Evolutionary conservation across 345 rosid species (phyloP), one percentile per base, ranked within the genome.

Genomic region (Melastoma malabathricum): DNA sequence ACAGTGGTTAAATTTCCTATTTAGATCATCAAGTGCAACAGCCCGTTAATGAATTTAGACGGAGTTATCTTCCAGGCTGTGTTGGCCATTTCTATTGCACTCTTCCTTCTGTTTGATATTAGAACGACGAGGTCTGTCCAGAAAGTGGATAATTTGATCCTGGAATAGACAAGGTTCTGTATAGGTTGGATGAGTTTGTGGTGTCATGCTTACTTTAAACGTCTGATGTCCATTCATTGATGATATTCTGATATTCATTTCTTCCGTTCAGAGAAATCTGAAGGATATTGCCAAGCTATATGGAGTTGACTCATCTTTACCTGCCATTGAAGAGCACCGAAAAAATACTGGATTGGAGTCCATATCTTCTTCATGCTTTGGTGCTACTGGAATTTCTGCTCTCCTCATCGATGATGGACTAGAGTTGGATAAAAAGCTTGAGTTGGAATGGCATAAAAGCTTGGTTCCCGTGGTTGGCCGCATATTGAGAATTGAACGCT

Each of bases 401-500:
- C n/a, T 82, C 14, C 83, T 92, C 44, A 71, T 92, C 47, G 98
- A 92, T 59, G 98, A 92, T 67, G 96, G 98, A 50, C 58, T 92
- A 54, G 70, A 69, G 59, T 75, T 84, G 62, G 93, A 92, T 64
- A 82, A 81, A 65, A 84, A 54, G 66, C 89, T 65, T 52, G 82
- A 73, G 59, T 34, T 87, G 31, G 69, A 70, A 3, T 92, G 98
- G 98, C 96, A 86, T 29, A 69, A 46, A 64, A 39, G 15, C 59
- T 70, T 66, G 56, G 78, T 69, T 60, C 86, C 95, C 2, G 72
- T 68, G 65, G 90, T 84, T 58, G 95, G 95, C 66, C 74, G 90
- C 46, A 75, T 92, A 7, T 66, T 92, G 62, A 79, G 93, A 45
- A 77, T 87, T 60, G 98, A 92, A 75, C 56, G 69, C 52, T 58